Conservation (phyloP, 2,329 filamentous ascomycete species). For the Ceratocystis destructans region DNA sequence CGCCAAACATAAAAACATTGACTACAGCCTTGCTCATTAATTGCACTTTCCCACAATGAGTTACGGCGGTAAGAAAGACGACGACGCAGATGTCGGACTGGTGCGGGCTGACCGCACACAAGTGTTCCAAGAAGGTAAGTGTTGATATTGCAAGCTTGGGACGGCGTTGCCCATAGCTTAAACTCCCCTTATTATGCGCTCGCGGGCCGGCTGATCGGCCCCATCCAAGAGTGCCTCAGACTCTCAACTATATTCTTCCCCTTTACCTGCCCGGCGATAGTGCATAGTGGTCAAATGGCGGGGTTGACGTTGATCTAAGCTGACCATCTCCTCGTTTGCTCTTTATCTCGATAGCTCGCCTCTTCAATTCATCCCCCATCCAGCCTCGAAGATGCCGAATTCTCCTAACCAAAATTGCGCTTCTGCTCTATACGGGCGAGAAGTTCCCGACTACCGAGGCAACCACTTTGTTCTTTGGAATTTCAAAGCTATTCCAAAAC, state of each 20-base stretch:
- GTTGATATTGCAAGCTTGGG: not conserved
- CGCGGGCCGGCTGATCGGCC: too few relatives aligned
- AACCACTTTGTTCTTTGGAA: slow-evolving; percentile 95
- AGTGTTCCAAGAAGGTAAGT: slow-evolving; percentile 93
- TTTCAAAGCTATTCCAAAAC: slow-evolving; percentile 98
- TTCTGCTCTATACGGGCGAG: slow-evolving; percentile 92
- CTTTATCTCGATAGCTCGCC: slow-evolving; percentile 51
- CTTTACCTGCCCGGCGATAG: too few relatives aligned
- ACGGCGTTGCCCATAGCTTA: slow-evolving; percentile 3
- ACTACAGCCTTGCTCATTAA: slow-evolving; percentile 11
- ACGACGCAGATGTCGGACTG: slow-evolving; percentile 85
- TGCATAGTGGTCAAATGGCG: too few relatives aligned
- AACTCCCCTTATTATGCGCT: slow-evolving; percentile 7
- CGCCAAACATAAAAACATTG: slow-evolving; percentile 1
- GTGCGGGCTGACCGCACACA: slow-evolving; percentile 96
- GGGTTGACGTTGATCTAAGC: not conserved
- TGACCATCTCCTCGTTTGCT: not conserved
- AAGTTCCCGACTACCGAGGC: slow-evolving; percentile 95
- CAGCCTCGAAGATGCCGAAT: slow-evolving; percentile 96
- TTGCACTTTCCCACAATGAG: slow-evolving; percentile 53
- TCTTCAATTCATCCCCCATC: slow-evolving; percentile 96
- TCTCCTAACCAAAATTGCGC: slow-evolving; percentile 89
- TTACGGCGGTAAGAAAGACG: slow-evolving; percentile 97
- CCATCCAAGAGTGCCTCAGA: too few relatives aligned
- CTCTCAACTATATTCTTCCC: too few relatives aligned